Evolutionary conservation across 2,329 filamentous ascomycete genomes (phyloP).

Genomic region (Lanzia echinophila): DNA sequence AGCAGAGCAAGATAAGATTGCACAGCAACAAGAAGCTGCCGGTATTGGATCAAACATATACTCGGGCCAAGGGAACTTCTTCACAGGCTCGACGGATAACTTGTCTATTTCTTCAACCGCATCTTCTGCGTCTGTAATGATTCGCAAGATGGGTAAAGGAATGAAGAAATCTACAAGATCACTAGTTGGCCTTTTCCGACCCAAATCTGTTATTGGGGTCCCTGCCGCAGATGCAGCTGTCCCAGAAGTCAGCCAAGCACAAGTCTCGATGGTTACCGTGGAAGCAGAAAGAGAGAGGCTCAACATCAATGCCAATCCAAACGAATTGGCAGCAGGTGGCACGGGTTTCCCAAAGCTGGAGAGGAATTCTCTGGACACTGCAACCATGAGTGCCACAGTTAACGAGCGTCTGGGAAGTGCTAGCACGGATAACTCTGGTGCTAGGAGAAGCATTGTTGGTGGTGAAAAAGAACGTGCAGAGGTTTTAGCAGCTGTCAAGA

Average conservation of each 20-base stretch:
- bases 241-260: constrained; percentile 65
- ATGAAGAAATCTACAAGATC: constrained; percentile 92
- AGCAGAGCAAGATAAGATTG: constrained; percentile 85
- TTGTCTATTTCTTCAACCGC: constrained; percentile 85
- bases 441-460: constrained; percentile 83
- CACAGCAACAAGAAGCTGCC: constrained; percentile 82
- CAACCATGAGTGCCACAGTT: constrained; percentile 37
- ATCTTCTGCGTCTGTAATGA: constrained; percentile 86
- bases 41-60: constrained; percentile 94
- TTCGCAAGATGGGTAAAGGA: constrained; percentile 98
- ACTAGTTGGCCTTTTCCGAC: constrained; percentile 87
- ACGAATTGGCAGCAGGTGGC: constrained; percentile 61
- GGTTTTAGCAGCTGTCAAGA: constrained; percentile 84
- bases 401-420: constrained; percentile 48
- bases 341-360: constrained; percentile 82
- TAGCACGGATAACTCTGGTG: constrained; percentile 52
- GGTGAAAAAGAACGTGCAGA: constrained; percentile 87
- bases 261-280: constrained; percentile 91
- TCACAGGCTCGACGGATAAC: constrained; percentile 89
- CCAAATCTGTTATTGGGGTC: constrained; percentile 82
- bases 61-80: constrained; percentile 74
- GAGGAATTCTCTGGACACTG: constrained; percentile 69
- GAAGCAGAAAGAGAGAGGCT: constrained; percentile 82
- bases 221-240: constrained; percentile 62
- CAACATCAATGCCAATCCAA: constrained; percentile 66